Conservation (phyloP, 2,329 filamentous ascomycete genomes). For the Pyrenophora teres region DNA sequence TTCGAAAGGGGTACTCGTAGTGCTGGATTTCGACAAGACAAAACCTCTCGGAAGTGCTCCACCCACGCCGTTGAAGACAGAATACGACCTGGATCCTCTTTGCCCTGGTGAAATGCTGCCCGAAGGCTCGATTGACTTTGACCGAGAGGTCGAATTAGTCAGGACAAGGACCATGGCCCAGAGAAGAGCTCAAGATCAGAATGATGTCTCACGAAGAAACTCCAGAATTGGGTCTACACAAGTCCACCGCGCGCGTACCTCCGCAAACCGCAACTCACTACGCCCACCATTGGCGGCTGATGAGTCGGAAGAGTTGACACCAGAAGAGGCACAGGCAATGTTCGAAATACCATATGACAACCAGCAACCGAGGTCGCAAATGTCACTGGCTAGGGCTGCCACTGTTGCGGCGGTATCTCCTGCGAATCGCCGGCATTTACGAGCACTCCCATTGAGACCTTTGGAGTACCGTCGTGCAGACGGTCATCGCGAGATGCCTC, state of each 20-base stretch:
- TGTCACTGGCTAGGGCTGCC: slow-evolving; percentile 50
- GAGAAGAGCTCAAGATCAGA: slow-evolving; percentile 39
- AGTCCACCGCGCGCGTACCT: slow-evolving; percentile 38
- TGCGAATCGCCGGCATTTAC: slow-evolving; percentile 70
- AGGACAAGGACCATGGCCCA: slow-evolving; percentile 46
- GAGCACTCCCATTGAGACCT: slow-evolving; percentile 57
- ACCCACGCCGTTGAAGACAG: slow-evolving; percentile 35
- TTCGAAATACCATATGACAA: slow-evolving; percentile 50
- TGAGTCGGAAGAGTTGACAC: slow-evolving; percentile 41
- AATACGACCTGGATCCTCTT: slow-evolving; percentile 46
- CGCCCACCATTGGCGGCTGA: slow-evolving; percentile 27
- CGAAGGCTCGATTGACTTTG: slow-evolving; percentile 49
- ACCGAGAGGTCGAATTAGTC: slow-evolving; percentile 48
- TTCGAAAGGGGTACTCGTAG: slow-evolving; percentile 46
- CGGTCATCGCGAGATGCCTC: slow-evolving; percentile 72
- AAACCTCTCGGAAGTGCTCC: slow-evolving; percentile 26
- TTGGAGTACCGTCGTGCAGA: slow-evolving; percentile 71
- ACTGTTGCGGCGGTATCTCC: slow-evolving; percentile 67
- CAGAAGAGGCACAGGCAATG: slow-evolving; percentile 43
- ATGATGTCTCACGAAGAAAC: slow-evolving; percentile 28
- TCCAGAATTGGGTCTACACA: slow-evolving; percentile 34
- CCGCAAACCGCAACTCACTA: slow-evolving; percentile 24
- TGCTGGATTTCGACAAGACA: slow-evolving; percentile 47
- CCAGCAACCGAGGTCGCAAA: slow-evolving; percentile 47
- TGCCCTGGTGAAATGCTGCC: slow-evolving; percentile 46